Evolutionary conservation across 345 rosid genomes (phyloP), one percentile per base, ranked within the genome.

Genomic region (Cochlearia excelsa): DNA sequence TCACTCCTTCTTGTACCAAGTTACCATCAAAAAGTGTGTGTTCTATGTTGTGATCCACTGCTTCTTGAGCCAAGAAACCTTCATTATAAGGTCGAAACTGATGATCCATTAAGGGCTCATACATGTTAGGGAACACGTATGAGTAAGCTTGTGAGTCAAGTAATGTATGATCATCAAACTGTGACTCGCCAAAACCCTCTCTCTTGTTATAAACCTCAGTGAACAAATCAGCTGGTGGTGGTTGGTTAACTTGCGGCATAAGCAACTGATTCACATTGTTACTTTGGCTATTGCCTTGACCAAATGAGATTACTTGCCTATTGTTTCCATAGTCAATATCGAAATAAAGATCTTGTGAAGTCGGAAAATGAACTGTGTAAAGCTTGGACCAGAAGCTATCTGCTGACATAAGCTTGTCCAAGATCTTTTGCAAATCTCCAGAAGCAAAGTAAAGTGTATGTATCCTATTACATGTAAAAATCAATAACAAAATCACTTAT

Each of bases 401-500:
- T 5, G 61, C 57, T 38, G 69, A 71, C 43, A 75, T 46, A 30
- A 81, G 82, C 59, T 81, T 81, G 48, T 77, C 77, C 50, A 62
- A 71, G 49, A 59, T 79, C 47, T 61, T 77, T 56, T 78, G 80
- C 3, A 84, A 70, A 2, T 43, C 45, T 48, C 77, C 84, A 28
- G 78, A 58, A 8, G 81, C 81, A 68, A 78, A 84, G 16, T 28
- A 30, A 23, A 83, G 65, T 54, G 60, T 67, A 68, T 84, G 86
- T 23, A 59, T 72, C 82, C 89, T 83, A 70, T 45, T 23, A n/a
- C 26, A 57, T 8, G 37, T 10, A 60, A 1, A 10, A 33, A 3
- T 2, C 5, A 5, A 33, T 33, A 2, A 3, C 35, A 33, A 33
- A 33, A 33, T 33, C 35, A 33, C 35, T 33, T 33, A 5, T 5